Evolutionary conservation across 257 asterid genomes (phyloP).

Genomic region (Euphrasia confusa): DNA sequence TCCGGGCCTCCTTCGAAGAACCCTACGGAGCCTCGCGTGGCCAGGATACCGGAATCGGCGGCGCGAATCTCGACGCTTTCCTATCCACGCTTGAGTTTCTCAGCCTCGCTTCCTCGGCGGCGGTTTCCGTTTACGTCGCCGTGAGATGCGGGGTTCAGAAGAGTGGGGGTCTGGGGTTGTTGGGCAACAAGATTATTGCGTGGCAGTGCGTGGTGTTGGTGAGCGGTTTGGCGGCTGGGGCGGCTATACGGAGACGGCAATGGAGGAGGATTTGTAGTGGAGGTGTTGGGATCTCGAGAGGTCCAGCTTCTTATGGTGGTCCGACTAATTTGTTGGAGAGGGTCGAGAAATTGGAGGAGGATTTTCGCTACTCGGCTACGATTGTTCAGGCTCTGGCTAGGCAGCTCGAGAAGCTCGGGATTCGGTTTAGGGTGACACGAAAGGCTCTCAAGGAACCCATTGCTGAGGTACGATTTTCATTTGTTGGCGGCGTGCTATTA

Average conservation of each 20-base stretch:
- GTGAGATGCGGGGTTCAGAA: slow-evolving; percentile 39
- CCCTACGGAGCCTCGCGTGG: slow-evolving; percentile 20
- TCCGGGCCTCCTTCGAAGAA: slow-evolving; percentile 36
- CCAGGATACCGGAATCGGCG: slow-evolving; percentile 16
- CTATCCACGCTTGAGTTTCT: slow-evolving; percentile 64
- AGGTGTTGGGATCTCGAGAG: slow-evolving; percentile 37
- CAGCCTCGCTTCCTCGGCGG: slow-evolving; percentile 59
- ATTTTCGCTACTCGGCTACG: slow-evolving; percentile 42
- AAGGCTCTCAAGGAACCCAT: slow-evolving; percentile 78
- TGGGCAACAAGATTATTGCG: slow-evolving; percentile 43
- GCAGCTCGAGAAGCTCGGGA: slow-evolving; percentile 89
- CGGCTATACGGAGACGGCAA: slow-evolving; percentile 73
- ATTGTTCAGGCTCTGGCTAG: slow-evolving; percentile 64
- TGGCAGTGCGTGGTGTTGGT: slow-evolving; percentile 74
- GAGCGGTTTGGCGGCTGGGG: slow-evolving; percentile 58
- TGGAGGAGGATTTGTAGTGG: slow-evolving; percentile 64
- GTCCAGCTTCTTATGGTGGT: slow-evolving; percentile 28
- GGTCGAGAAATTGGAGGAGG: slow-evolving; percentile 83
- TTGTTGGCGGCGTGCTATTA: neutral
- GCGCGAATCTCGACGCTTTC: slow-evolving; percentile 45
- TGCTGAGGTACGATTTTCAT: slow-evolving; percentile 47
- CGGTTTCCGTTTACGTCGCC: slow-evolving; percentile 40
- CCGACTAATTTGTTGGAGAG: slow-evolving; percentile 58
- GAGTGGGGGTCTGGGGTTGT: slow-evolving; percentile 39
- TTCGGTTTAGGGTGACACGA: slow-evolving; percentile 63